Conservation (phyloP, 164 flowering plant species). For the Sedum album region DNA sequence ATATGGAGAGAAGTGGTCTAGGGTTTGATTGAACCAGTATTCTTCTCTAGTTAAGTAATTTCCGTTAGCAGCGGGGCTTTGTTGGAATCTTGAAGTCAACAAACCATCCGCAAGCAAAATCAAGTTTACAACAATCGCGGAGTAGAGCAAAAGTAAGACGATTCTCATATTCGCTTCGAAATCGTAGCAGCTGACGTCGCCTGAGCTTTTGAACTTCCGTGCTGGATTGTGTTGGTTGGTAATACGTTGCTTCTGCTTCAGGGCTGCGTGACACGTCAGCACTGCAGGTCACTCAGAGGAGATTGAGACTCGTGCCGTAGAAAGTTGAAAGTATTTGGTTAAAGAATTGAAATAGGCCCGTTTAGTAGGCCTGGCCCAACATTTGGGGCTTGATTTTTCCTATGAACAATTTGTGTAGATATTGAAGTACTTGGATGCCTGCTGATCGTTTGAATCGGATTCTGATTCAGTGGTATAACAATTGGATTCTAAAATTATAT, state of each 20-base stretch:
- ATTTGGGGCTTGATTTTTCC: no score
- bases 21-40: conserved; percentile 81
- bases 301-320: background rate
- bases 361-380: background rate
- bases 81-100: background rate
- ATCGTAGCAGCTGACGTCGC: background rate
- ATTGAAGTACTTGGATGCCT: no score
- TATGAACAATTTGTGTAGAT: no score
- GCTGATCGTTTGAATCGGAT: no score
- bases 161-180: background rate
- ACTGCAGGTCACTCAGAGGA: no score
- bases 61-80: background rate
- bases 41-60: conserved; percentile 49
- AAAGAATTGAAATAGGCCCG: no score
- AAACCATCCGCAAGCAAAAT: background rate
- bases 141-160: background rate
- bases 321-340: no score
- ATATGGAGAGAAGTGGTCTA: conserved; percentile 90
- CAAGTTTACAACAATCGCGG: background rate
- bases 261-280: conserved; percentile 2
- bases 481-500: no score
- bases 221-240: background rate
- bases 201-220: background rate
- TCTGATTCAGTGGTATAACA: no score
- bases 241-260: background rate